Base-by-base conservation (phyloP, 495 filamentous ascomycete species). In the Neurospora discreta region DNA sequence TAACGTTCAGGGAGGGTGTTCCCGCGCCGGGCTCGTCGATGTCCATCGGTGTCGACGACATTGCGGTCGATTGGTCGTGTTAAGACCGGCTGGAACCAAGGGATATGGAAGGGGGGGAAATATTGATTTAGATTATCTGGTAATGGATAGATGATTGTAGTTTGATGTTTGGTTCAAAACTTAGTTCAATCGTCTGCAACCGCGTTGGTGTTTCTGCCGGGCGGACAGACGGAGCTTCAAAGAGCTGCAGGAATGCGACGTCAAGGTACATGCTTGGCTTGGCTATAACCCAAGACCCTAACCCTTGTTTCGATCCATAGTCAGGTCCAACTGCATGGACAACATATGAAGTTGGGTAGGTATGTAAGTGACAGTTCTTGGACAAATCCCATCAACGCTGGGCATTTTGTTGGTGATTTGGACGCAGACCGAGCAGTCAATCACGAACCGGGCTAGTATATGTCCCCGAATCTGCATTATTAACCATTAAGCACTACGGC, bases 11-110 rank as follows among this genome's bases (percentile, higher is more conserved):
- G 20, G 80, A 77, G 6, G 82, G 78, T 8, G 80, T 79, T 73
- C 73, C 76, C 70, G 82, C 75, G 15, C 77, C 74, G n/a, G 77
- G 67, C 33, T 82, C 82, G 69, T 87, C 85, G 68, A 87, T 75
- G 43, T 84, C 85, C 85, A 87, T 87, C 8, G 84, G 83, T 33
- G 84, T 86, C 11, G 85, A 84, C 10, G 83, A 78, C 85, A 87
- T 87, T n/a, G 16, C 71, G 69, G 20, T 23, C 36, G 41, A 67
- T 67, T 26, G 7, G 38, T 38, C 40, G 38, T 36, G 6, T 36
- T 36, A 5, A 36, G 6, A 36, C 33, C 33, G 33, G 33, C 33
- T 36, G 6, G 33, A 36, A 36, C 33, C 33, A 5, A 0, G 6
- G 33, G 6, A 36, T 0, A 36, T 5, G 33, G 33, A 3, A 3